Percentiles rank a stretch among this genome's conserved stretches.
Evolutionary conservation across 495 filamentous ascomycete genomes (phyloP).

Genomic region (Aspergillus panamensis): DNA sequence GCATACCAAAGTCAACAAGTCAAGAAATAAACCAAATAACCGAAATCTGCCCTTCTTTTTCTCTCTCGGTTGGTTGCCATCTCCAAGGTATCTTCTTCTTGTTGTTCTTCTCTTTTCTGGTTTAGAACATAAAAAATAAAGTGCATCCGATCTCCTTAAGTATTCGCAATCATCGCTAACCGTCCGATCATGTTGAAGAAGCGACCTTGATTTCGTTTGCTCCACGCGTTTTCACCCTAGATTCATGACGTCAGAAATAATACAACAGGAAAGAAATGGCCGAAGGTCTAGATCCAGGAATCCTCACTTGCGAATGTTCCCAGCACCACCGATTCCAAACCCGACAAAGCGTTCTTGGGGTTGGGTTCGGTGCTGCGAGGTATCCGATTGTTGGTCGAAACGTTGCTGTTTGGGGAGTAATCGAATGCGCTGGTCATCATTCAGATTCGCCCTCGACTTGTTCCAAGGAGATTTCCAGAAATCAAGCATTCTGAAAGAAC

Average conservation of each 20-base stretch:
- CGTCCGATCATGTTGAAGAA: not conserved
- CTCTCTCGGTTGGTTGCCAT: too few species aligned
- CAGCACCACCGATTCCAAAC: conserved; percentile 40
- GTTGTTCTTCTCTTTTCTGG: too few species aligned
- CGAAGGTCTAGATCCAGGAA: not conserved
- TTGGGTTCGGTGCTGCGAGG: not conserved
- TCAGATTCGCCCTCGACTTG: conserved; percentile 3
- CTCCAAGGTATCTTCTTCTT: too few species aligned
- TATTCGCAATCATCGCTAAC: not conserved
- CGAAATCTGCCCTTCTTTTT: too few species aligned
- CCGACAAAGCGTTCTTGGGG: conserved; percentile 32
- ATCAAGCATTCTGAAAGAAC: not conserved
- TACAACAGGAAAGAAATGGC: not conserved
- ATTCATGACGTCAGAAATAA: conserved; percentile 1
- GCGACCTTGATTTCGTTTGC: not conserved
- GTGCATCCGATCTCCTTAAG: not conserved
- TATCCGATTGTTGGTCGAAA: conserved; percentile 5
- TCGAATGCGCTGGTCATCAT: conserved; percentile 6
- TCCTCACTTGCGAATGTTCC: conserved; percentile 36
- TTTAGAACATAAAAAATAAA: not conserved
- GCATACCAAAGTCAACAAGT: too few species aligned
- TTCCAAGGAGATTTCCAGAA: conserved; percentile 13
- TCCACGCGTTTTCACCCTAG: conserved; percentile 8
- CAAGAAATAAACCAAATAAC: too few species aligned
- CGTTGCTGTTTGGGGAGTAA: not conserved